Base-by-base conservation (phyloP, 371 early-diverging fungal species). In the Actinomortierella wolfii region DNA sequence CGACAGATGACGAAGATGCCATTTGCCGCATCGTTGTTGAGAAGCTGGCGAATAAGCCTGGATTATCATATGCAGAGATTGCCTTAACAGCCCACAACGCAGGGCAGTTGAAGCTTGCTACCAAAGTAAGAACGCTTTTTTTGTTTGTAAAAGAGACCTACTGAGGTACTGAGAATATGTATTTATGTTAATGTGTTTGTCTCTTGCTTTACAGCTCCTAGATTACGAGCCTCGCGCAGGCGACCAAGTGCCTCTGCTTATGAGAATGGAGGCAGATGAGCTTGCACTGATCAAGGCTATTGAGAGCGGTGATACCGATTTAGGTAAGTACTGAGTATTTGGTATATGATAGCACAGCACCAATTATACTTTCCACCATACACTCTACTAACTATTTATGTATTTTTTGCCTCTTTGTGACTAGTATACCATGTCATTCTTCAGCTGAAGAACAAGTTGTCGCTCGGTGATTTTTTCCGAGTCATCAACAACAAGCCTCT, bases 181-280 rank as follows among this genome's bases (percentile, higher is more conserved):
- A n/a, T n/a, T n/a, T n/a, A n/a, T n/a, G n/a, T n/a, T n/a, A n/a
- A n/a, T n/a, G n/a, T n/a, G n/a, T 56, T 25, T 60, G 39, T 68
- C 14, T 4, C 6, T 34, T 28, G 18, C 4, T 26, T 51, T 63
- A n/a, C 53, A 87, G 83, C 77, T 98, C 7, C 79, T 98, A 55
- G 94, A 97, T 57, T 90, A 91, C 69, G 99, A 98, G 68, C 93
- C 97, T n/a, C 86, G 92, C 14, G 93, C 97, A 0, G 90, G 92
- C 2, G 91, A 92, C 78, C 97, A 97, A 68, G 97, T 98, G 1
- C 98, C 97, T 17, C 68, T 97, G 45, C 79, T 98, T 21, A 84
- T 97, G 50, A 90, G 92, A 39, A 96, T 98, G 96, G 82, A 92
- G 59, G 89, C 94, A 66, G 94, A 97, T 51, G 90, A 90, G 41